Percentiles rank a stretch among this genome's conserved stretches.
phyloP scores from a whole-genome alignment of 2,329 filamentous ascomycete genomes.

The Colletotrichum sp. region DNA sequence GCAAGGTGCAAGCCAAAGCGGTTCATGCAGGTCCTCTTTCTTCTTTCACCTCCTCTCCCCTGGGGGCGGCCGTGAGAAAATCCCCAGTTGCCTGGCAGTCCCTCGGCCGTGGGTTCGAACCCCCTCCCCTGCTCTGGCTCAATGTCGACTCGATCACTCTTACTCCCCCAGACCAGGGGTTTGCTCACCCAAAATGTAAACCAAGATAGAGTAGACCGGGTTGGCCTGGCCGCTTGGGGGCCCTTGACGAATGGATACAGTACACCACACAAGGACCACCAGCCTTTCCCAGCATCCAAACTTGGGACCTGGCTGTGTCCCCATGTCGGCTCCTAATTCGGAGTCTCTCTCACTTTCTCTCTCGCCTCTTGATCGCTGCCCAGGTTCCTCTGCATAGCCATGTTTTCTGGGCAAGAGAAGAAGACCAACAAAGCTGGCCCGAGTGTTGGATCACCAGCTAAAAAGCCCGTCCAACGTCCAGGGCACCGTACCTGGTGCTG shows the following conservation, averaged over 20 bases:
- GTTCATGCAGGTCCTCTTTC: conserved; percentile 25
- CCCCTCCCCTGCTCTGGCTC: neutral
- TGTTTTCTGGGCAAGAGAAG: neutral
- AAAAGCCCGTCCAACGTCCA: neutral
- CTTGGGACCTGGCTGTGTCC: conserved; percentile 1
- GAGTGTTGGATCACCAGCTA: conserved; percentile 13
- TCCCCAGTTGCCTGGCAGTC: conserved; percentile 15
- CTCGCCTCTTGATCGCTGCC: neutral
- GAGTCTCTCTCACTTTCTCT: neutral
- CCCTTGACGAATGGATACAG: neutral
- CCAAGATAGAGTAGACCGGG: conserved; percentile 14
- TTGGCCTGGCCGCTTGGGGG: neutral
- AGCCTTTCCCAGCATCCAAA: neutral
- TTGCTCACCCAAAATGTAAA: neutral
- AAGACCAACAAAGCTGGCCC: conserved; percentile 1
- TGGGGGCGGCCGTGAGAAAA: neutral
- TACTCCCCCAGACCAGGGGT: conserved; percentile 7
- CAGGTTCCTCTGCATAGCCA: neutral
- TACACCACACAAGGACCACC: neutral
- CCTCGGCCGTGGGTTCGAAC: conserved; percentile 9
- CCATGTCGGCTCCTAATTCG: conserved; percentile 6
- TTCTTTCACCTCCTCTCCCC: conserved; percentile 3
- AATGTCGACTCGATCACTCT: neutral
- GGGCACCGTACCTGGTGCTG: conserved; percentile 9
- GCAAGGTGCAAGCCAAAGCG: conserved; percentile 1